Evolutionary conservation across 139 green algal species (phyloP).

Genomic region (Spirogloea muscicola): DNA sequence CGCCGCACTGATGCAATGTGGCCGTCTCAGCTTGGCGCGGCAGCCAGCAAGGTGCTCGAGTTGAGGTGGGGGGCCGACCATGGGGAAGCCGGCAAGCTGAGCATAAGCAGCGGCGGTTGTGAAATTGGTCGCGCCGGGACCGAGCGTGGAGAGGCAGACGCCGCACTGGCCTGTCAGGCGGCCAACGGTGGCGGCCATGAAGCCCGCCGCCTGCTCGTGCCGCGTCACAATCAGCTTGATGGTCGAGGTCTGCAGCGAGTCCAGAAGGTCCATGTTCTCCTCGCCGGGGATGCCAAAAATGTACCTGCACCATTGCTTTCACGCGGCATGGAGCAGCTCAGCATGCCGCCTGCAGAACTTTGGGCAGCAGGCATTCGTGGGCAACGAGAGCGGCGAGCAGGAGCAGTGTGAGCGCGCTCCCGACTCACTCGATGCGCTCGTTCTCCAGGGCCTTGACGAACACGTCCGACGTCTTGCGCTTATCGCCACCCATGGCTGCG

Average conservation of each 20-base stretch:
- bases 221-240: constrained; percentile 50
- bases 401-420: no score
- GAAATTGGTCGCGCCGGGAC: constrained; percentile 51
- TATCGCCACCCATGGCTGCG: background rate
- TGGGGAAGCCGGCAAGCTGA: constrained; percentile 48
- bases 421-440: constrained; percentile 33
- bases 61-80: constrained; percentile 1
- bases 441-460: constrained; percentile 50
- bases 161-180: constrained; percentile 49
- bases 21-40: no score
- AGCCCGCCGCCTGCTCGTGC: constrained; percentile 50
- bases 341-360: no score
- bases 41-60: background rate
- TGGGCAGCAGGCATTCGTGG: no score
- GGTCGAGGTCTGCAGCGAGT: constrained; percentile 38
- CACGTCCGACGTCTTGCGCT: constrained; percentile 42
- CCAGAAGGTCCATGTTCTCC: constrained; percentile 53
- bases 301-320: no score
- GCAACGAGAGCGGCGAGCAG: no score
- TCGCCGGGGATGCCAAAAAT: constrained; percentile 54
- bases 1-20: no score
- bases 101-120: constrained; percentile 46
- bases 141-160: constrained; percentile 45
- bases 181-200: constrained; percentile 52
- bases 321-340: no score